These are phyloP conservation scores for Fusarium sterilihyphosum DNA, from an alignment of 2,329 filamentous ascomycete species.

Conservation along the genomic window DNA sequence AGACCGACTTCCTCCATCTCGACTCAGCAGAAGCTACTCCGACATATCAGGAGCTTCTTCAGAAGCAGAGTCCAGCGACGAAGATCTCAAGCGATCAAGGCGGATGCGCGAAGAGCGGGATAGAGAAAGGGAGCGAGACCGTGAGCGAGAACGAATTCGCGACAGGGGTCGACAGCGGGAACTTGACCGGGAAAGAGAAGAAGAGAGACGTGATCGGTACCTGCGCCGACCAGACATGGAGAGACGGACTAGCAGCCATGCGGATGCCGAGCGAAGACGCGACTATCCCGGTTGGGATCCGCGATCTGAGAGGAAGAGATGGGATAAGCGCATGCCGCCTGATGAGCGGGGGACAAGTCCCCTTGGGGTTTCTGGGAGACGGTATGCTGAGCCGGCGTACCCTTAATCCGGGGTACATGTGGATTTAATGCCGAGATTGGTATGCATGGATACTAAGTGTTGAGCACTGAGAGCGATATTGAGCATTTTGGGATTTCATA, in stretches of 20 bases:
- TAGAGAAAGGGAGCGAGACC: slow-evolving; percentile 42
- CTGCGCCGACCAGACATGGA: slow-evolving; percentile 53
- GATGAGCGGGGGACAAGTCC: slow-evolving; percentile 47
- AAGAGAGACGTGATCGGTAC: slow-evolving; percentile 50
- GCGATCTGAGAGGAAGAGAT: slow-evolving; percentile 49
- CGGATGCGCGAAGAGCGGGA: slow-evolving; percentile 43
- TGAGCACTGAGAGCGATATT: neutral
- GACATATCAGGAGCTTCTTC: slow-evolving; percentile 52
- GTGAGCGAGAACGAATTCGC: slow-evolving; percentile 46
- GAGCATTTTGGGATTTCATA: neutral
- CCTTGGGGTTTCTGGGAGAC: slow-evolving; percentile 49
- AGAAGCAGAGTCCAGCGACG: slow-evolving; percentile 47
- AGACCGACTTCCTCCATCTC: slow-evolving; percentile 54
- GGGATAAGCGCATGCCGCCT: slow-evolving; percentile 47
- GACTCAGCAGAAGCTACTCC: slow-evolving; percentile 54
- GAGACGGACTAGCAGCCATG: slow-evolving; percentile 61
- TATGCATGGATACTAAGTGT: neutral
- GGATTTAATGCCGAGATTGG: neutral
- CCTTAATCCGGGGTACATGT: slow-evolving; percentile 21
- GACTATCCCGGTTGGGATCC: slow-evolving; percentile 49
- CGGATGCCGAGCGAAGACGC: slow-evolving; percentile 57
- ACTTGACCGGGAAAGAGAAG: slow-evolving; percentile 52
- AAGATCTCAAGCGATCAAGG: slow-evolving; percentile 43
- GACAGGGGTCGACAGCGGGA: slow-evolving; percentile 48
- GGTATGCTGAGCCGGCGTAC: slow-evolving; percentile 52